Evolutionary conservation across 108 stramenopile genomes (phyloP), one percentile per base, ranked within the genome.

Genomic region (Cyclostephanos tholiformis): DNA sequence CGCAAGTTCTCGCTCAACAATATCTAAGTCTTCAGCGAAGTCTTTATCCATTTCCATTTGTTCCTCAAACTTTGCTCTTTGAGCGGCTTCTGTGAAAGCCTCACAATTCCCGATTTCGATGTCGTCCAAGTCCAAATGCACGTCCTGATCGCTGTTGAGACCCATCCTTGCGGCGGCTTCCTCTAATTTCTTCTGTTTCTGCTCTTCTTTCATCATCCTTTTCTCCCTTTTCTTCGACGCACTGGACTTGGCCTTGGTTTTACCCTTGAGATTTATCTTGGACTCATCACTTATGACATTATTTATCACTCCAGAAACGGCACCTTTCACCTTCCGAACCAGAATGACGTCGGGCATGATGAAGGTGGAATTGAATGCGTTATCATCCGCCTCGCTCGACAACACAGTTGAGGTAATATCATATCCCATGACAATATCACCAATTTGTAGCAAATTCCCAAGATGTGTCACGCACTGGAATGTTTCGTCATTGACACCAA

Each of bases 401-500:
- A 94, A 51, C 17, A 90, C 88, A 11, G 87, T 73, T 4, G 86
- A 72, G 25, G 63, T 59, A 69, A 99, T 72, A 82, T 99, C 98
- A 77, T 98, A 99, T 10, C 98, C 99, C 63, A 97, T 67, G 16
- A 97, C 98, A 44, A 83, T 69, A 87, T 99, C 99, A 4, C 99
- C 99, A 29, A 92, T 85, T 63, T 85, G 71, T 16, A 99, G 56
- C 69, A 99, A 73, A 80, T 95, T 61, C 3, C 99, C 99, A 29
- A 99, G 75, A 83, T 99, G 99, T 2, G 95, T 97, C 23, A 96
- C 81, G 60, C 91, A 94, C 41, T 72, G 74, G 56, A 97, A 87
- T 30, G 82, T 84, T 49, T 92, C 89, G 74, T 98, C 97, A 67
- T 96, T 96, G 10, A 66, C 80, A 19, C 97, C 97, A 59, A 98